Evolutionary conservation across 176 grass and related monocot species (phyloP), one percentile per base, ranked within the genome.

Genomic region (Rhipidocladum racemiflorum): DNA sequence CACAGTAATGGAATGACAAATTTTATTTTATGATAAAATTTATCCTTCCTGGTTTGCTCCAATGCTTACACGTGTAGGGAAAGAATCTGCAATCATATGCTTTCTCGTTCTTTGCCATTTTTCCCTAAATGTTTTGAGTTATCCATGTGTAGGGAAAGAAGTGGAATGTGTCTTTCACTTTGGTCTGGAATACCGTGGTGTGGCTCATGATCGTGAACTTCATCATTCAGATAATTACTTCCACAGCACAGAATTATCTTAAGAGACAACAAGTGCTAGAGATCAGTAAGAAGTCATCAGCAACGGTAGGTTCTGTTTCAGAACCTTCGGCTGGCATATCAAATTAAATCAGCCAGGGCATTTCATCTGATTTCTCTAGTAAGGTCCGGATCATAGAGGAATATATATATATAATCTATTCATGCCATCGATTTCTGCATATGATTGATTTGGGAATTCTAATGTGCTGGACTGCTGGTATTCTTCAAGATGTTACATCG

Each of bases 201-300:
- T 95, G 92, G 87, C 73, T 99, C 9, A 87, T 93, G 84, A 84
- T 96, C 7, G 42, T 96, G 69, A 93, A 99, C 79, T 96, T 99
- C 89, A 83, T 93, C 38, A 79, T 79, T 75, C 94, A 99, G 75
- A 99, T 99, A 74, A 74, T 95, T 85, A 90, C 89, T 77, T 89
- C 93, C 13, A 95, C 93, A 39, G 93, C 97, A 70, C 89, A 91
- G 85, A 86, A 75, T 74, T 93, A 95, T 73, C 87, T 95, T 25
- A 93, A 90, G 74, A 90, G 85, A 60, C 88, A 85, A 61, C 93
- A 99, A 61, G 87, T 95, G 45, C 72, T 87, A 71, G 96, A 99
- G 67, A 81, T 95, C 35, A 74, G 78, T 39, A 90, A 80, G 42
- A 91, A 79, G 72, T 81, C 85, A 65, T 81, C 28, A 3, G 43